A percentile compares a stretch with the other conserved stretches of the same genome.
Evolutionary conservation across 2,329 filamentous ascomycete genomes (phyloP).

Genomic region (Claviceps sorghi): DNA sequence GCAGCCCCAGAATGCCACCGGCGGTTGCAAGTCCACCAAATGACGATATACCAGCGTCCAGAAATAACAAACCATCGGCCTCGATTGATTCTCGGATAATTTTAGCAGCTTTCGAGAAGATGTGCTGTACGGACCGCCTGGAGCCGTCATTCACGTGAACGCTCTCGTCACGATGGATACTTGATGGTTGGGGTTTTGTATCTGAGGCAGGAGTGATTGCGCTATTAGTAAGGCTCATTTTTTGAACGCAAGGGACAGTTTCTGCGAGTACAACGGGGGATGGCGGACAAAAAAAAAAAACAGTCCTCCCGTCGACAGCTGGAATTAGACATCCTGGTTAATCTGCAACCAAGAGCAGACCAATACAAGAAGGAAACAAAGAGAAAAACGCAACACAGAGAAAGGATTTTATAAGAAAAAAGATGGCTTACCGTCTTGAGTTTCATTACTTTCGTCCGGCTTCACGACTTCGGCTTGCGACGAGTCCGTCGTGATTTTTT

Average conservation of each 20-base stretch:
- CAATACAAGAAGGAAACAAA: background rate
- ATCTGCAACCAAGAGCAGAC: background rate
- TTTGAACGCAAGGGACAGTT: no score
- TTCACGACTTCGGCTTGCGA: background rate
- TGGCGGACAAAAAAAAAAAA: background rate
- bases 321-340: background rate
- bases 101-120: slow-evolving; percentile 31
- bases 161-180: background rate
- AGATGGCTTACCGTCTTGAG: background rate
- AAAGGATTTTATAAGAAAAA: no score
- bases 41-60: slow-evolving; percentile 19
- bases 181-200: background rate
- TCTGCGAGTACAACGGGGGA: background rate
- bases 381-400: background rate
- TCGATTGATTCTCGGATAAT: slow-evolving; percentile 28
- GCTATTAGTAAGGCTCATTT: background rate
- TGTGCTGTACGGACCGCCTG: slow-evolving; percentile 1
- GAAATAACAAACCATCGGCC: slow-evolving; percentile 22
- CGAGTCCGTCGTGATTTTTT: background rate
- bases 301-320: background rate
- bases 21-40: slow-evolving; percentile 4
- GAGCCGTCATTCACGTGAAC: slow-evolving; percentile 1
- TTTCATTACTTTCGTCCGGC: background rate
- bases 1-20: background rate
- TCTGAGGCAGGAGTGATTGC: background rate